Evolutionary conservation across 768 basidiomycete species (phyloP).

Genomic region (Butyriboletus loyo): DNA sequence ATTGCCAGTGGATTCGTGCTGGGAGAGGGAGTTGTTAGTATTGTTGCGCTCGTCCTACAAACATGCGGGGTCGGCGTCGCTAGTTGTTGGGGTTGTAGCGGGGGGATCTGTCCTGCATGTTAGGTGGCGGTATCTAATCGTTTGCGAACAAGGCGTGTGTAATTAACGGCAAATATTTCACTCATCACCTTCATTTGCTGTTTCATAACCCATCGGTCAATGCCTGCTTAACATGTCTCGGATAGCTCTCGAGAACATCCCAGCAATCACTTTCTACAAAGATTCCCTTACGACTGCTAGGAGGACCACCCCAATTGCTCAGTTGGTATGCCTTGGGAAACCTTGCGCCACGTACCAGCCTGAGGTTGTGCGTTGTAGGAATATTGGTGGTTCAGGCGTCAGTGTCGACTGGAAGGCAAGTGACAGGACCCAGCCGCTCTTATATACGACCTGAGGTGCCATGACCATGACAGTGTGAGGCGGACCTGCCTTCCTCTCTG

Average conservation of each 20-base stretch:
- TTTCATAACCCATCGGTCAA: neutral
- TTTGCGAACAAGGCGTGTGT: conserved; percentile 3
- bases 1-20: conserved; percentile 94
- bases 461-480: conserved; percentile 63
- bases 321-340: conserved; percentile 78
- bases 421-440: conserved; percentile 6
- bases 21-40: conserved; percentile 89
- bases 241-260: conserved; percentile 67
- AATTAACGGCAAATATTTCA: conserved; percentile 9
- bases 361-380: conserved; percentile 81
- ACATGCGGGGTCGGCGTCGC: conserved; percentile 69
- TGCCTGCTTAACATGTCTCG: conserved; percentile 50
- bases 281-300: conserved; percentile 61
- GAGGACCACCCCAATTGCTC: conserved; percentile 66
- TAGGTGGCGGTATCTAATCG: conserved; percentile 16
- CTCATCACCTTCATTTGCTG: neutral
- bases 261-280: conserved; percentile 76
- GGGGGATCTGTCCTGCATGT: conserved; percentile 72
- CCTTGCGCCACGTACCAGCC: conserved; percentile 76
- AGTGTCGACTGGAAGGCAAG: conserved; percentile 91
- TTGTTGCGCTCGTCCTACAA: conserved; percentile 71
- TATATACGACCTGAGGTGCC: conserved; percentile 7
- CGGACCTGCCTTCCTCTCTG: conserved; percentile 79
- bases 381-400: conserved; percentile 69
- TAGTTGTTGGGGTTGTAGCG: conserved; percentile 87